Percentiles rank a stretch among this genome's conserved stretches.
phyloP scores from a whole-genome alignment of 2,329 filamentous ascomycete species.

The Aspergillus carbonarius region DNA sequence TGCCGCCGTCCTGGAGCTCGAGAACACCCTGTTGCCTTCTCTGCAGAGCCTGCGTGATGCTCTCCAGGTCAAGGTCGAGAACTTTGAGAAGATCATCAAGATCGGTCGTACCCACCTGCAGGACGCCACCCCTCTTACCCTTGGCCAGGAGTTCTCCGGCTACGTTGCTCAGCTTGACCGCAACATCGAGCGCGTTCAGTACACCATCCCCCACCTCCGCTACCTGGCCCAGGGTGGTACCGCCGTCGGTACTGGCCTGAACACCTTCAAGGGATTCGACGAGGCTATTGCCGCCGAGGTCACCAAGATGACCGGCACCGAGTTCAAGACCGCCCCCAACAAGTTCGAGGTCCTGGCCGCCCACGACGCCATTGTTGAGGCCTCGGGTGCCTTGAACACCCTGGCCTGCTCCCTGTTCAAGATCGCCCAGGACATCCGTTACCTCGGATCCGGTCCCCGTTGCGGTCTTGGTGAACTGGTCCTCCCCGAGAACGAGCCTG shows the following conservation, averaged over 20 bases:
- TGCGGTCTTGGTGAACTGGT: conserved; percentile 92
- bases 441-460: conserved; percentile 91
- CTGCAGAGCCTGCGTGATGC: conserved; percentile 78
- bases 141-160: conserved; percentile 96
- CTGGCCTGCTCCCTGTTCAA: conserved; percentile 90
- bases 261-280: conserved; percentile 95
- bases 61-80: conserved; percentile 82
- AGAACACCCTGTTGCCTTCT: conserved; percentile 78
- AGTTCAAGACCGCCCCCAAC: conserved; percentile 96
- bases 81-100: conserved; percentile 96
- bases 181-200: conserved; percentile 82
- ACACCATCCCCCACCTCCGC: conserved; percentile 76
- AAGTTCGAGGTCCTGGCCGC: conserved; percentile 97
- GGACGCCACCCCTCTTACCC: conserved; percentile 91
- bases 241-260: conserved; percentile 94
- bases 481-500: conserved; percentile 96
- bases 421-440: conserved; percentile 97
- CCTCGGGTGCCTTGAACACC: conserved; percentile 89
- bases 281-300: conserved; percentile 91
- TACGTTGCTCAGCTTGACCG: conserved; percentile 94
- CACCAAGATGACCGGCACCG: conserved; percentile 83
- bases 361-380: conserved; percentile 94
- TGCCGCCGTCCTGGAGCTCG: conserved; percentile 89
- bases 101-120: conserved; percentile 97
- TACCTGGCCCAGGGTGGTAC: conserved; percentile 93